Percentiles rank a stretch among this genome's conserved stretches.
Conservation (phyloP, 2,329 filamentous ascomycete species). For the Ilyonectria destructans region DNA sequence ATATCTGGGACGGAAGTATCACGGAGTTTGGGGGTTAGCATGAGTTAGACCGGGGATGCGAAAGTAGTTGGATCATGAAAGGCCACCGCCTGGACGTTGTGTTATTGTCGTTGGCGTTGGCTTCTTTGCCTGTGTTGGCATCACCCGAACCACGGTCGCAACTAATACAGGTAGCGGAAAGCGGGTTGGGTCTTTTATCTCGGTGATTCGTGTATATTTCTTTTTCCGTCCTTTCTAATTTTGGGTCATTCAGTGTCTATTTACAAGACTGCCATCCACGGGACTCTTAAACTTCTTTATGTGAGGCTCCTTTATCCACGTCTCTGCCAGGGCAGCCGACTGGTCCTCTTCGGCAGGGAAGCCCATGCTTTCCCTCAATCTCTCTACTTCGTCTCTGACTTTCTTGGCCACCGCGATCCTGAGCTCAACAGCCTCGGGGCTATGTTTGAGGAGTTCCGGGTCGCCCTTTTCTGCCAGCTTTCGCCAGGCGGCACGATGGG, state of each 20-base stretch:
- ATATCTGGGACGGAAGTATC: slow-evolving; percentile 32
- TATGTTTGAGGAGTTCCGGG: slow-evolving; percentile 60
- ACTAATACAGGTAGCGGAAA: slow-evolving; percentile 38
- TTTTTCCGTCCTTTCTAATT: slow-evolving; percentile 20
- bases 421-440: slow-evolving; percentile 77
- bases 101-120: slow-evolving; percentile 24
- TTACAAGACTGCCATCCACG: slow-evolving; percentile 69
- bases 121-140: slow-evolving; percentile 23
- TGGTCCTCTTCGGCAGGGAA: slow-evolving; percentile 85
- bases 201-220: slow-evolving; percentile 29
- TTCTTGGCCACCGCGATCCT: slow-evolving; percentile 85
- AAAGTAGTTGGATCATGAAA: slow-evolving; percentile 39
- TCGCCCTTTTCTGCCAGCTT: slow-evolving; percentile 70
- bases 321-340: slow-evolving; percentile 83
- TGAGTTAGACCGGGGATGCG: slow-evolving; percentile 43
- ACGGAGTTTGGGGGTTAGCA: slow-evolving; percentile 45
- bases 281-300: slow-evolving; percentile 67
- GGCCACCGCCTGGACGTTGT: slow-evolving; percentile 18
- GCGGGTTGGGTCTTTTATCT: slow-evolving; percentile 27
- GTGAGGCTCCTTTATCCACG: slow-evolving; percentile 76
- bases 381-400: slow-evolving; percentile 85
- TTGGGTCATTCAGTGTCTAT: slow-evolving; percentile 52
- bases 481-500: slow-evolving; percentile 83
- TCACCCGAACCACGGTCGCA: slow-evolving; percentile 18
- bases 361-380: slow-evolving; percentile 80